phyloP scores from a whole-genome alignment of 2,329 filamentous ascomycete species.

The Ophiostoma australiae region DNA sequence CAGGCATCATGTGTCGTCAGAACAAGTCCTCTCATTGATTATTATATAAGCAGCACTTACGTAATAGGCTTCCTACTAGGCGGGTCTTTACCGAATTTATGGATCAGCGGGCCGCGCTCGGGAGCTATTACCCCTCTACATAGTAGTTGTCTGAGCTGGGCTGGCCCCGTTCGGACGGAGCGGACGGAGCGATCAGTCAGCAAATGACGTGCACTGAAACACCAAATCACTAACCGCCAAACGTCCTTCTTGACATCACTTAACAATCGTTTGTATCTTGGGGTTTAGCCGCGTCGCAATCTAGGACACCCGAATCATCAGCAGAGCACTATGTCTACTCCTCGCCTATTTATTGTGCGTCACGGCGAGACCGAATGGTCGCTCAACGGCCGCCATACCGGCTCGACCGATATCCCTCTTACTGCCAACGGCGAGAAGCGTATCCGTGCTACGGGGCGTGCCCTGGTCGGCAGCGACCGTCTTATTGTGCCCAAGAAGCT shows the following conservation, averaged over 20 bases:
- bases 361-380: slow-evolving; percentile 98
- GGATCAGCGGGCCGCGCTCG: slow-evolving; percentile 1
- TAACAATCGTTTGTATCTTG: not conserved
- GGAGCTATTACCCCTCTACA: not conserved
- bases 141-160: not conserved
- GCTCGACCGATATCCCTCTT: slow-evolving; percentile 77
- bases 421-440: slow-evolving; percentile 76
- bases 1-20: no score
- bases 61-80: not conserved
- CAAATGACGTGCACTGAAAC: not conserved
- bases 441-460: slow-evolving; percentile 70
- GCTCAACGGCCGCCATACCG: slow-evolving; percentile 78
- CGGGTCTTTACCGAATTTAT: not conserved
- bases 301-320: no score
- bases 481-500: slow-evolving; percentile 79
- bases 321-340: slow-evolving; percentile 44
- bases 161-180: not conserved
- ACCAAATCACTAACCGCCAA: not conserved
- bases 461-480: slow-evolving; percentile 76
- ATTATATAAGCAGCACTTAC: not conserved
- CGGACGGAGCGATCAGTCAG: not conserved
- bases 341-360: slow-evolving; percentile 74
- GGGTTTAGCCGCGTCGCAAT: not conserved
- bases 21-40: no score
- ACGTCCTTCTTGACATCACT: not conserved